Evolutionary conservation across 345 rosid genomes (phyloP).

Genomic region (Clarkia xantiana): DNA sequence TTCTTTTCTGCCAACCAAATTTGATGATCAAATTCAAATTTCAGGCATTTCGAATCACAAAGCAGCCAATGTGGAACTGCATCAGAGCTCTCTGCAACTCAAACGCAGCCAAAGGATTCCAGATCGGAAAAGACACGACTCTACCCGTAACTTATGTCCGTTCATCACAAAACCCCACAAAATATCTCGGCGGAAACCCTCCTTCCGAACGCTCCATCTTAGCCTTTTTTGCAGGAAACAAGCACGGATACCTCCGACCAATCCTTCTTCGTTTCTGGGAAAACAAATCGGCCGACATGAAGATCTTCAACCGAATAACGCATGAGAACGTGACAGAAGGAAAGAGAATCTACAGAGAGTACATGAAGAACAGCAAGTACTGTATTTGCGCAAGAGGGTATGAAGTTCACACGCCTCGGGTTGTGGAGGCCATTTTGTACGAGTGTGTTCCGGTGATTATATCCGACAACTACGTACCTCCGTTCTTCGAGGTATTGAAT

Average conservation of each 20-base stretch:
- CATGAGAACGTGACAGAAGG: slow-evolving; percentile 28
- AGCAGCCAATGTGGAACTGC: slow-evolving; percentile 36
- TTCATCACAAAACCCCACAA: slow-evolving; percentile 35
- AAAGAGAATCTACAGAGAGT: slow-evolving; percentile 46
- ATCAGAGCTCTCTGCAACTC: slow-evolving; percentile 72
- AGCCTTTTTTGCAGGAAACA: slow-evolving; percentile 84
- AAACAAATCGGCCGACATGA: slow-evolving; percentile 64
- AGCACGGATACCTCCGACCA: slow-evolving; percentile 74
- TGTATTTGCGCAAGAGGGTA: slow-evolving; percentile 88
- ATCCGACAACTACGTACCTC: slow-evolving; percentile 83
- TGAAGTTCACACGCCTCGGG: slow-evolving; percentile 75
- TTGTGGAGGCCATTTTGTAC: slow-evolving; percentile 57
- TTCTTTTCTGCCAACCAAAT: too few species aligned
- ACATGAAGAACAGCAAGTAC: slow-evolving; percentile 81
- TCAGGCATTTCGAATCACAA: slow-evolving; percentile 52
- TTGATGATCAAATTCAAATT: slow-evolving; percentile 5
- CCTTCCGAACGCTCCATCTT: slow-evolving; percentile 45
- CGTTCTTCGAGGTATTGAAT: slow-evolving; percentile 64
- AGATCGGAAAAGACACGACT: slow-evolving; percentile 54
- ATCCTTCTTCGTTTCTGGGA: slow-evolving; percentile 55
- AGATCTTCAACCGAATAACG: slow-evolving; percentile 60
- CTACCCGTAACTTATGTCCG: slow-evolving; percentile 67
- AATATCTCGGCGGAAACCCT: slow-evolving; percentile 56
- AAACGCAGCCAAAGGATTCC: slow-evolving; percentile 54
- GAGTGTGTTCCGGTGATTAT: slow-evolving; percentile 86